These are phyloP conservation scores for Ramalina peruviana DNA, from an alignment of 495 filamentous ascomycete genomes.

Conservation along the genomic window DNA sequence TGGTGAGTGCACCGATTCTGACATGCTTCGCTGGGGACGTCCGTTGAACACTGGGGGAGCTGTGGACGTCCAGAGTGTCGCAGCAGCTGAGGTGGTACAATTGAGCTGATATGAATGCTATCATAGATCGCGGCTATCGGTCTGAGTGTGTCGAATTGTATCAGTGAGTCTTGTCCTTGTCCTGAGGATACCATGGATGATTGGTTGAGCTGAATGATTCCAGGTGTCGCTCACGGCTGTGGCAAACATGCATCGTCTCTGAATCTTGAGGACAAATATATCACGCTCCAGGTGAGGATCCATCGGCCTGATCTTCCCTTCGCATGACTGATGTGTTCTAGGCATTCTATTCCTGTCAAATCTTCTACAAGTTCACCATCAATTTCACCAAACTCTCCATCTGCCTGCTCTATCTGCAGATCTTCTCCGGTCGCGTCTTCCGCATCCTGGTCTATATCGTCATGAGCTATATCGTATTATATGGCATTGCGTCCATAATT, in stretches of 20 bases:
- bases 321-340: conserved; percentile 2
- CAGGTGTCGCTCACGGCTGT: conserved; percentile 9
- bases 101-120: not conserved
- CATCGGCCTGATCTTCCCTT: no score
- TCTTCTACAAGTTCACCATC: conserved; percentile 26
- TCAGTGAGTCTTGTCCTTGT: not conserved
- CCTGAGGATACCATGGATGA: not conserved
- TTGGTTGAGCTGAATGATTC: not conserved
- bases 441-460: conserved; percentile 24
- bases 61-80: no score
- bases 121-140: conserved; percentile 5
- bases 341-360: conserved; percentile 24
- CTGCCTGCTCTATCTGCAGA: conserved; percentile 22
- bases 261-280: conserved; percentile 1
- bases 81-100: not conserved
- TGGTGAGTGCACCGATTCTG: conserved; percentile 5
- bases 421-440: conserved; percentile 17
- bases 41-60: no score
- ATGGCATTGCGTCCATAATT: conserved; percentile 29
- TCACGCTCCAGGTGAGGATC: conserved; percentile 5
- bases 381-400: conserved; percentile 25
- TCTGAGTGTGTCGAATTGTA: conserved; percentile 8
- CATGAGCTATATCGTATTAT: conserved; percentile 24
- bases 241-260: conserved; percentile 7
- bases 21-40: not conserved